Base-by-base conservation (phyloP, 2,329 filamentous ascomycete species). In the Verticillium zaregamsianum region DNA sequence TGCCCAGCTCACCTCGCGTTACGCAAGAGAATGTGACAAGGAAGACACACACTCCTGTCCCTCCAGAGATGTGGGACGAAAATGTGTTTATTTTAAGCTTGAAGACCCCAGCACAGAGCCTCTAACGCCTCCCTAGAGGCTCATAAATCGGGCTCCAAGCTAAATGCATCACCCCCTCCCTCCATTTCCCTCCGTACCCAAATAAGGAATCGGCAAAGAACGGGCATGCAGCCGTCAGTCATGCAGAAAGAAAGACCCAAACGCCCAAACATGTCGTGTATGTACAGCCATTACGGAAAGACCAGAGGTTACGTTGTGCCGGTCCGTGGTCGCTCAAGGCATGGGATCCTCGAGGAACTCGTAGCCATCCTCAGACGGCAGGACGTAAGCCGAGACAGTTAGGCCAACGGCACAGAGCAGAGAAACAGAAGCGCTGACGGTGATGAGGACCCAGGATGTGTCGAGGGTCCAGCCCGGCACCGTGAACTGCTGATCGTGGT, bases 301-400 rank as follows among this genome's bases (percentile, higher is more conserved):
- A 8, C 7, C 8, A 20, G 23, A 49, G 7, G 8, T 12, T 8
- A 8, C 20, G 23, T 7, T n/a, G 12, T 49, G 15, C 40, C n/a
- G 9, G 9, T 23, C n/a, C 8, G 20, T 23, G 3, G n/a, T 7
- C 12, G 52, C 52, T 55, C 23, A 66, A 11, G 64, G 63, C 23
- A 77, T 62, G 3, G 79, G 76, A 32, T 85, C 82, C 14, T 76
- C 71, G 63, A 85, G 71, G 65, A 91, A 84, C 73, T 96, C 91
- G 77, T 97, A 97, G 61, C 92, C 93, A 69, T 90, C 91, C 73
- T 97, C 93, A 0, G 87, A 84, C 1, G 92, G 90, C 54, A 97
- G 79, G 25, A 90, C 75, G 63, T 87, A 86, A 5, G 89, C 90
- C 2, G 91, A 90, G 12, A 86, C 76, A 1, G 84, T 79, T 60